Conservation (phyloP, 495 filamentous ascomycete genomes). For the Gamarada debralockiae region DNA sequence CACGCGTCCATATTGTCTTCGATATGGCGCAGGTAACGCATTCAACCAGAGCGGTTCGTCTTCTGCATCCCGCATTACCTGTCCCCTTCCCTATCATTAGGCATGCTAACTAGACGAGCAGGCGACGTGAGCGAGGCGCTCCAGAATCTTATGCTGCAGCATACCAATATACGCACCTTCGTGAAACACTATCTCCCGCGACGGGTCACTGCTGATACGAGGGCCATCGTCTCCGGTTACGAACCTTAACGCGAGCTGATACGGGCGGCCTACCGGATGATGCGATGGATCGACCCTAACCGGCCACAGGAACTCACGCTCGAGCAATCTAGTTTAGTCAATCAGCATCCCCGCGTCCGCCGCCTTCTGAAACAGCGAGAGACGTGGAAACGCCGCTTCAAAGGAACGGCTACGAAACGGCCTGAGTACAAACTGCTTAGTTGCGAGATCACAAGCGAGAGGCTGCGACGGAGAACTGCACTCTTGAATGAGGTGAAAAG, state of each 20-base stretch:
- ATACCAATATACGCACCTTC: conserved; percentile 30
- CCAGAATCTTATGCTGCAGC: conserved; percentile 31
- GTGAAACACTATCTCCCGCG: conserved; percentile 31
- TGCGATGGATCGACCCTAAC: conserved; percentile 29
- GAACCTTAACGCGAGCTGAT: conserved; percentile 31
- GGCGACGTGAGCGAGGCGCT: too few relatives aligned
- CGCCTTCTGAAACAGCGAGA: conserved; percentile 22
- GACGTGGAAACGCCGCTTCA: conserved; percentile 19
- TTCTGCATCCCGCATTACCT: background rate
- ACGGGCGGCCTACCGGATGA: conserved; percentile 29
- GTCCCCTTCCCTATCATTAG: background rate
- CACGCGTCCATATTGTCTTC: conserved; percentile 33
- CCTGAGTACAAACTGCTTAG: conserved; percentile 25
- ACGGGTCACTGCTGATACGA: conserved; percentile 30
- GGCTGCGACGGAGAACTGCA: conserved; percentile 21
- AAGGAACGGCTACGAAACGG: conserved; percentile 23
- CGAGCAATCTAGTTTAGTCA: conserved; percentile 24
- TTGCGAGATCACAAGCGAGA: conserved; percentile 23
- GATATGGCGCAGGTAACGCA: conserved; percentile 33
- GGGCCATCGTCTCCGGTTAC: conserved; percentile 29
- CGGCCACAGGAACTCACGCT: conserved; percentile 29
- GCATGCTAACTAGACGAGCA: conserved; percentile 18
- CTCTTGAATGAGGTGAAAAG: conserved; percentile 26
- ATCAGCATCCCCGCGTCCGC: conserved; percentile 22
- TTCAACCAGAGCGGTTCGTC: conserved; percentile 33